Evolutionary conservation across 1,284 basidiomycete genomes (phyloP), one percentile per base, ranked within the genome.

Genomic region (Ustilago trichophora): DNA sequence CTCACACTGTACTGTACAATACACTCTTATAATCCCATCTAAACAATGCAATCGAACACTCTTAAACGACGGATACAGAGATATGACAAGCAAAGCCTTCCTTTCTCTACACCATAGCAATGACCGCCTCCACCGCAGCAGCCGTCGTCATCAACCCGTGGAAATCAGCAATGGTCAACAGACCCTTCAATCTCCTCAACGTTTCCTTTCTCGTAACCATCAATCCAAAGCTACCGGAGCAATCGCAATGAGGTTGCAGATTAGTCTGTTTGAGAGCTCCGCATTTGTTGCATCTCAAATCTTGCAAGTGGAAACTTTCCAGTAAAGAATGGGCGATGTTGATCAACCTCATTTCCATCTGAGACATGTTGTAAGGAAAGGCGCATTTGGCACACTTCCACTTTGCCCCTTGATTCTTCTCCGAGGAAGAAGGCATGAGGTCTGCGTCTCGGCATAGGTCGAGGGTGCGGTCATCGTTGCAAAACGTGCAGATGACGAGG

Each of bases 371-470:
- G 82, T 94, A 95, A 77, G 94, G 91, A 26, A 89, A 88, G n/a
- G 87, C 87, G 78, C 95, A 98, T 56, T 85, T 76, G 32, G 74
- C 73, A 59, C 83, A 84, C 18, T 72, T 70, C 82, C 82, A 84
- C 33, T 57, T 59, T 5, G 51, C 43, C 24, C 22, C 36, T n/a
- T n/a, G n/a, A n/a, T n/a, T n/a, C 31, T 35, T 19, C 13, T 18
- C 6, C 13, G 27, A 16, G 15, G 78, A 72, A 12, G 66, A 51
- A 0, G 91, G 89, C 44, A 93, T 84, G 35, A 96, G 86, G 64
- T 93, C 91, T 6, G 89, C 86, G 81, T 97, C 94, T n/a, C 94
- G 87, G 80, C 93, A 96, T 70, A 98, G 90, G 81, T 98, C 95
- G 70, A 98, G 91, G 81, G 94, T 92, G 16, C 91, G 88, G 58